Evolutionary conservation across 1,139 yeast genomes (phyloP), one percentile per base, ranked within the genome.

Genomic region (Kurtzmaniella quercitrusa): DNA sequence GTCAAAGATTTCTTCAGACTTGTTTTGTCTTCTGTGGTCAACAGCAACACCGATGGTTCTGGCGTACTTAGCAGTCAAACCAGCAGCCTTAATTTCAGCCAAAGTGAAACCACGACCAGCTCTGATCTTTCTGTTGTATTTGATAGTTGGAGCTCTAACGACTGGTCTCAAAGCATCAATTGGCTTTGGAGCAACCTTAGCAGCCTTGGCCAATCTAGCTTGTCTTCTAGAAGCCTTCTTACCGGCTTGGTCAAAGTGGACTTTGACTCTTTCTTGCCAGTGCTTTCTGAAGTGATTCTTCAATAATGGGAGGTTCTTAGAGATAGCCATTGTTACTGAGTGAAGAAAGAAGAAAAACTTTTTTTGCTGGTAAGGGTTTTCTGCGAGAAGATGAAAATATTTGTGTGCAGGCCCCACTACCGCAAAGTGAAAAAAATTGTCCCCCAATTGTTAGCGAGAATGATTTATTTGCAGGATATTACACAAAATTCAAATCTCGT

Each of bases 261-360:
- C 96, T 76, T 81, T 88, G 82, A 93, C 99, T 74, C 98, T 89
- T 79, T 88, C 95, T 81, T 93, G 98, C 99, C 99, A 93, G 95
- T 90, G 93, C 88, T 93, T 93, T 82, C 94, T 85, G 89, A 87
- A 87, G 81, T 87, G 95, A 80, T 85, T 85, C 82, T 85, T 86
- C 80, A 85, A 90, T 82, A 91, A 80, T 85, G 97, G 95, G 77
- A 85, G 81, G 79, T 93, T 93, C 91, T 93, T 90, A 68, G 93
- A 77, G 81, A 93, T 89, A 78, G 98, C 98, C 93, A 76, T 72
- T 60, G 63, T 65, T 55, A 42, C 45, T 42, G 39, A 34, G 37
- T 41, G 41, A 40, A 42, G 38, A 31, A 37, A 37, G 37, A 41
- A 37, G 31, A 27, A 40, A 25, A 34, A 14, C 15, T 25, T 25